Percentiles rank a stretch among this genome's conserved stretches.
phyloP scores from a whole-genome alignment of 2,329 filamentous ascomycete species.

The Paecilomyces formosus region DNA sequence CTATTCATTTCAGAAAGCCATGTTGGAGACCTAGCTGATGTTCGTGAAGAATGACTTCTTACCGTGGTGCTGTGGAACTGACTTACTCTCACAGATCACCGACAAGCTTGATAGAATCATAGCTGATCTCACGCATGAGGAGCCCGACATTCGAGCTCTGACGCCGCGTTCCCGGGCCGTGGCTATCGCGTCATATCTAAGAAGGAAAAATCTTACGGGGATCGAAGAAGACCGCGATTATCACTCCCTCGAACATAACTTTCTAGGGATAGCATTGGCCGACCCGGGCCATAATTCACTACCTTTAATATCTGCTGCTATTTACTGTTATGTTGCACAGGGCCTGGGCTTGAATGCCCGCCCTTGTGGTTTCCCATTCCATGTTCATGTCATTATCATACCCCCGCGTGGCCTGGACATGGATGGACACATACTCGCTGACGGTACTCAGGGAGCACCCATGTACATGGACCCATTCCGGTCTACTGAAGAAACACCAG shows the following conservation, averaged over 20 bases:
- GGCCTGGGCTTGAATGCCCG: conserved; percentile 68
- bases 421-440: conserved; percentile 39
- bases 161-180: conserved; percentile 62
- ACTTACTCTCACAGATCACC: conserved; percentile 46
- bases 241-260: conserved; percentile 75
- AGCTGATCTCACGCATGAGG: conserved; percentile 45
- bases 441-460: conserved; percentile 29
- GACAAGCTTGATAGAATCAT: conserved; percentile 59
- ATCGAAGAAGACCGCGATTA: conserved; percentile 63
- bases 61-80: background rate
- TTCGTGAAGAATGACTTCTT: conserved; percentile 27
- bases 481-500: conserved; percentile 58
- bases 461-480: conserved; percentile 85
- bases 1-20: conserved; percentile 75
- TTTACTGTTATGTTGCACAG: conserved; percentile 73
- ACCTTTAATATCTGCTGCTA: conserved; percentile 77
- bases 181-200: conserved; percentile 62
- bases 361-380: conserved; percentile 74
- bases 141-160: conserved; percentile 48
- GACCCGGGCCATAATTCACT: conserved; percentile 69
- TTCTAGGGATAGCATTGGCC: conserved; percentile 73
- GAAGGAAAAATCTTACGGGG: conserved; percentile 60
- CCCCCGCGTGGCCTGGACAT: conserved; percentile 54
- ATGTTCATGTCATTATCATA: conserved; percentile 74
- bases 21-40: conserved; percentile 66